These are phyloP conservation scores for Aspergillus japonicus DNA, from an alignment of 2,329 filamentous ascomycete genomes.

Conservation along the genomic window DNA sequence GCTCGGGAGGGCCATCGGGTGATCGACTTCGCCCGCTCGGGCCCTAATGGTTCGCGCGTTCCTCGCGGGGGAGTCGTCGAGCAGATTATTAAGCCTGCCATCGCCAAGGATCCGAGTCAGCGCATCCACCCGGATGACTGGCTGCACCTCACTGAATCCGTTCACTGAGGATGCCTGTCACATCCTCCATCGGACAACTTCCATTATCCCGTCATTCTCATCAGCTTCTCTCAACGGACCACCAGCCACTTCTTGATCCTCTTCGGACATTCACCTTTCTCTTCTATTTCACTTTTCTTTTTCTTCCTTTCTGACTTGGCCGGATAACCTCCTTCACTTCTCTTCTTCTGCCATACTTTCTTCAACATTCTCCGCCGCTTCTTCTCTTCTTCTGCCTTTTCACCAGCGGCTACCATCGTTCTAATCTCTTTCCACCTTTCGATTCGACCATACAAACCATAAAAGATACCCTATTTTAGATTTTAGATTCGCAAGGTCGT, in stretches of 20 bases:
- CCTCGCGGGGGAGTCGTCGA: constrained; percentile 44
- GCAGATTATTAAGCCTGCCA: constrained; percentile 37
- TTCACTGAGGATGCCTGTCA: not conserved
- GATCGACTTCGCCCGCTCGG: constrained; percentile 41
- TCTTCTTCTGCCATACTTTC: constrained; percentile 4
- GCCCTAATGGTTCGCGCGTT: constrained; percentile 38
- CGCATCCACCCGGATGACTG: constrained; percentile 35
- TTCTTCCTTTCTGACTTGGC: not conserved
- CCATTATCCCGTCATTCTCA: not conserved
- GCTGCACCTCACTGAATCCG: constrained; percentile 24
- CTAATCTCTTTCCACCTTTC: constrained; percentile 6
- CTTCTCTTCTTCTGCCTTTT: constrained; percentile 1
- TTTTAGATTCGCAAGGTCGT: not conserved
- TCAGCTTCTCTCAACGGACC: not conserved
- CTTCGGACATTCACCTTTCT: not conserved
- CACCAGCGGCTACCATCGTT: constrained; percentile 5
- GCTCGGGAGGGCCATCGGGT: constrained; percentile 46
- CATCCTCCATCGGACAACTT: no score
- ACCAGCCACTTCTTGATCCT: not conserved
- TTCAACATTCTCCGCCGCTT: not conserved
- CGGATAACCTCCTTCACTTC: not conserved
- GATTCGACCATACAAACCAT: constrained; percentile 1
- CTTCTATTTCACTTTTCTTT: constrained; percentile 2
- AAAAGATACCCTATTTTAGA: not conserved
- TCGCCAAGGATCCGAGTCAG: constrained; percentile 38